Evolutionary conservation across 2,329 filamentous ascomycete species (phyloP), one percentile per base, ranked within the genome.

Genomic region (Arthrinium puccinioides): DNA sequence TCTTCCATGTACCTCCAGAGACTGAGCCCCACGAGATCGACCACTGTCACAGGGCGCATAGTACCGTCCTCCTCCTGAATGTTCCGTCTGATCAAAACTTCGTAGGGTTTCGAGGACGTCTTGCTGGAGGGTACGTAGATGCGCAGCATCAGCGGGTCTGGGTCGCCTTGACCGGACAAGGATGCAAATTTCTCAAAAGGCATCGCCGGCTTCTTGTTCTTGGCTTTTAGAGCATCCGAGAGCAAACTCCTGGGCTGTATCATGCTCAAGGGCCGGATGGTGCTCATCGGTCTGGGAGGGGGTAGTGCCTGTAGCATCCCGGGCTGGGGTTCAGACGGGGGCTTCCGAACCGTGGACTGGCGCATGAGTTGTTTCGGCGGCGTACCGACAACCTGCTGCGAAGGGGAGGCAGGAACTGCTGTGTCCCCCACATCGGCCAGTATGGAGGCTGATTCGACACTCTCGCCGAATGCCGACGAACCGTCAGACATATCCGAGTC

Each of bases 1-100:
- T 89, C 84, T 49, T 89, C 82, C 32, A 78, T 76, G 55, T 90
- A 92, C 44, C 82, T 72, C 70, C 83, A 89, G 10, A 94, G 61
- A 44, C 81, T 81, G 43, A 90, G 70, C 0, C 86, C 87, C 45
- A 94, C 88, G n/a, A 88, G 72, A 50, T 94, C 86, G 1, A 80
- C 77, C 11, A 92, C 84, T 0, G 79, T 82, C 15, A 87, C 82
- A 3, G 74, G 69, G 16, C 77, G 66, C 44, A 80, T 73, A 6
- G 63, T 64, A 23, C 72, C 70, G 40, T 83, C 75, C 16, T 80
- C 81, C 41, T 83, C 76, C 46, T 86, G 81, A 13, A 85, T 74
- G 25, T 74, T 76, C 32, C 80, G 76, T 18, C 81, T 71, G 32
- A 90, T 80, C 13, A 84, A 72, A 4, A 90, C 77, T 52, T 89